phyloP scores from a whole-genome alignment of 2,329 filamentous ascomycete genomes.

The Verticillium nonalfalfae region DNA sequence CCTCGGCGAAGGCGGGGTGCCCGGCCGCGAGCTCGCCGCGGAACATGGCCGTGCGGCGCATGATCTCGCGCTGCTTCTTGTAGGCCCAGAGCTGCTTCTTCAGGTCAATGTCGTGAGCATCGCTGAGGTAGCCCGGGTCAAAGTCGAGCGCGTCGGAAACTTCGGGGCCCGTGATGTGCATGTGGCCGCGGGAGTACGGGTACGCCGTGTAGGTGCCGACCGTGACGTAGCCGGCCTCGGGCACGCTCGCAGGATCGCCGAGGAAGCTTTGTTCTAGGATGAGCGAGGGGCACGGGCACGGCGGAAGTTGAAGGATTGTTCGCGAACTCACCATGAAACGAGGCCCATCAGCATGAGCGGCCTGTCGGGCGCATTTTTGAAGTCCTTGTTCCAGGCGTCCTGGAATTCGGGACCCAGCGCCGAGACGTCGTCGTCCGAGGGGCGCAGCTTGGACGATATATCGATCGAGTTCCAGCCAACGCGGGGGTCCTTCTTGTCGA shows the following conservation, averaged over 20 bases:
- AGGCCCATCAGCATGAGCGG: conserved; percentile 16
- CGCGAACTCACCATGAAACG: conserved; percentile 11
- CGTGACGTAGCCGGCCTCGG: conserved; percentile 40
- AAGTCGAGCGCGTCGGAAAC: conserved; percentile 37
- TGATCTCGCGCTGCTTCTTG: conserved; percentile 58
- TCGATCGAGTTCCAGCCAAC: conserved; percentile 52
- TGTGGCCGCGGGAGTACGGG: conserved; percentile 51
- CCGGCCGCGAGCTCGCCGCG: conserved; percentile 34
- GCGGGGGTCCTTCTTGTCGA: conserved; percentile 20
- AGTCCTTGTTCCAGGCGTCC: conserved; percentile 44
- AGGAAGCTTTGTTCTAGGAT: conserved; percentile 12
- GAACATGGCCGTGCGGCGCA: conserved; percentile 49
- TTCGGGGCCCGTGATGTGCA: conserved; percentile 41
- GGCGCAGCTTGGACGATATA: conserved; percentile 45
- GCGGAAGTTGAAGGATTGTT: background rate
- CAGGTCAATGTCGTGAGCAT: conserved; percentile 44
- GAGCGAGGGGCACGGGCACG: background rate
- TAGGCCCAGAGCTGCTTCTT: conserved; percentile 59
- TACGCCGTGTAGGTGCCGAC: conserved; percentile 48
- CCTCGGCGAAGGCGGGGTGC: conserved; percentile 36
- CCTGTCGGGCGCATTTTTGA: conserved; percentile 20
- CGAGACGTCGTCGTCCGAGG: conserved; percentile 42
- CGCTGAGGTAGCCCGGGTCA: conserved; percentile 42
- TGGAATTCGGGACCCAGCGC: conserved; percentile 43
- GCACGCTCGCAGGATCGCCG: conserved; percentile 28